Percentiles rank a stretch among this genome's conserved stretches.
phyloP scores from a whole-genome alignment of 345 rosid species.

The Euclidium syriacum region DNA sequence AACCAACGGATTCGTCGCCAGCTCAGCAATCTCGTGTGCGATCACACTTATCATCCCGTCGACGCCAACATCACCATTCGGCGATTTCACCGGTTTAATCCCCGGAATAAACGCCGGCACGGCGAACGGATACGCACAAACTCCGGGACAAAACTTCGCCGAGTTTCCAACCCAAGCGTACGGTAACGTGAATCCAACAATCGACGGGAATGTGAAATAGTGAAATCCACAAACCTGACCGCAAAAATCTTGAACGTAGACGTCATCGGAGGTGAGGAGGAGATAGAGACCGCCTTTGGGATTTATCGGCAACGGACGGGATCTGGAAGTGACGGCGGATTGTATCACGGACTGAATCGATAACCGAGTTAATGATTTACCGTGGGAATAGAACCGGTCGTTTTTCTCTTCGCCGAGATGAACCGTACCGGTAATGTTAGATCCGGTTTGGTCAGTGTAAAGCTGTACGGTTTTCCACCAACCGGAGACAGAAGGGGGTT shows the following conservation, averaged over 20 bases:
- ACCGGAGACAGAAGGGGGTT: conserved; percentile 70
- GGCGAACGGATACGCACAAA: conserved; percentile 94
- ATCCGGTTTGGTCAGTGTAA: conserved; percentile 85
- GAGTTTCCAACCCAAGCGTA: conserved; percentile 99
- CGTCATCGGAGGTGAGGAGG: conserved; percentile 77
- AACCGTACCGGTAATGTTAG: conserved; percentile 53
- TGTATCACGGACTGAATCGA: conserved; percentile 83
- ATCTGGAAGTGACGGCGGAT: conserved; percentile 60
- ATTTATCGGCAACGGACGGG: conserved; percentile 68
- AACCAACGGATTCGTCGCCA: conserved; percentile 87
- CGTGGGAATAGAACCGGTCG: conserved; percentile 92
- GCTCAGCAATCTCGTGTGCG: conserved; percentile 92
- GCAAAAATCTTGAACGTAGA: conserved; percentile 93
- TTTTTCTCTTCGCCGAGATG: conserved; percentile 70
- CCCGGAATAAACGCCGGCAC: conserved; percentile 65
- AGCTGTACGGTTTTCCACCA: conserved; percentile 94
- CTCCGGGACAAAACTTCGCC: conserved; percentile 78
- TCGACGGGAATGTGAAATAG: conserved; percentile 92
- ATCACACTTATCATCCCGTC: conserved; percentile 98
- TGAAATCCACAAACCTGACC: conserved; percentile 95
- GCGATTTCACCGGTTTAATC: conserved; percentile 61
- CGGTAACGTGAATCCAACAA: conserved; percentile 87
- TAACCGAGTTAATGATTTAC: conserved; percentile 71
- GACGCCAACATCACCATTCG: conserved; percentile 81
- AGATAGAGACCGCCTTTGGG: conserved; percentile 76